Percentiles rank a stretch among this genome's conserved stretches.
Evolutionary conservation across 345 rosid genomes (phyloP).

Genomic region (Brassica juncea): DNA sequence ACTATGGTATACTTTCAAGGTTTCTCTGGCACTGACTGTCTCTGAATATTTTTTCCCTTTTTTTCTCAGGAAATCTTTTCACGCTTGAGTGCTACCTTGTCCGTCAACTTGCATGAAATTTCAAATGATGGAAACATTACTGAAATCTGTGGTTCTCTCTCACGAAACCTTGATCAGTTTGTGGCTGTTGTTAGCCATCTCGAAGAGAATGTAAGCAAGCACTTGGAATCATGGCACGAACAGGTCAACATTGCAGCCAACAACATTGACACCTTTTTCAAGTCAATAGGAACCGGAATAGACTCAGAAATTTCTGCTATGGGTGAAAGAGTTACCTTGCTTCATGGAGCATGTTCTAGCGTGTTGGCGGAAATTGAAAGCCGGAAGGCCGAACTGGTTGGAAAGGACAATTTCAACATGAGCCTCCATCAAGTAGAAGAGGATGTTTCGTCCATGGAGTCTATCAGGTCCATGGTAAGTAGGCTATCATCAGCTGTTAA

Average conservation of each 20-base stretch:
- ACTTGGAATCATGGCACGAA: slow-evolving; percentile 52
- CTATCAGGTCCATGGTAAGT: slow-evolving; percentile 54
- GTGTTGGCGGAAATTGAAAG: slow-evolving; percentile 68
- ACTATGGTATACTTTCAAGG: no score
- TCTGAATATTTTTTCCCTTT: no score
- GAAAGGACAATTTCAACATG: slow-evolving; percentile 42
- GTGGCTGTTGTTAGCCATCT: slow-evolving; percentile 45
- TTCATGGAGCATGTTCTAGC: slow-evolving; percentile 67
- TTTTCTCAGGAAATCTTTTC: slow-evolving; percentile 52
- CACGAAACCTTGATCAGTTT: slow-evolving; percentile 56
- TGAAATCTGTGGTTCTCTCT: slow-evolving; percentile 50
- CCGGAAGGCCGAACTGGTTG: slow-evolving; percentile 49
- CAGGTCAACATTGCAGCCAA: slow-evolving; percentile 52
- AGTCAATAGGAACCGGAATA: slow-evolving; percentile 52
- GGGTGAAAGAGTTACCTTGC: slow-evolving; percentile 56
- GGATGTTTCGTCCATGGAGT: slow-evolving; percentile 53
- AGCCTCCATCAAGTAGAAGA: slow-evolving; percentile 38
- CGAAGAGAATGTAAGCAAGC: slow-evolving; percentile 54
- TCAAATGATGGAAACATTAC: slow-evolving; percentile 44
- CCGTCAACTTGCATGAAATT: slow-evolving; percentile 44
- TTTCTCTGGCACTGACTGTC: no score
- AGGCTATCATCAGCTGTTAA: slow-evolving; percentile 54
- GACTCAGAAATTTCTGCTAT: slow-evolving; percentile 53
- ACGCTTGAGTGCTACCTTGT: slow-evolving; percentile 46
- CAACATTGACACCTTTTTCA: slow-evolving; percentile 44